phyloP scores from a whole-genome alignment of 1,284 basidiomycete genomes.

The Wallemia hederae region DNA sequence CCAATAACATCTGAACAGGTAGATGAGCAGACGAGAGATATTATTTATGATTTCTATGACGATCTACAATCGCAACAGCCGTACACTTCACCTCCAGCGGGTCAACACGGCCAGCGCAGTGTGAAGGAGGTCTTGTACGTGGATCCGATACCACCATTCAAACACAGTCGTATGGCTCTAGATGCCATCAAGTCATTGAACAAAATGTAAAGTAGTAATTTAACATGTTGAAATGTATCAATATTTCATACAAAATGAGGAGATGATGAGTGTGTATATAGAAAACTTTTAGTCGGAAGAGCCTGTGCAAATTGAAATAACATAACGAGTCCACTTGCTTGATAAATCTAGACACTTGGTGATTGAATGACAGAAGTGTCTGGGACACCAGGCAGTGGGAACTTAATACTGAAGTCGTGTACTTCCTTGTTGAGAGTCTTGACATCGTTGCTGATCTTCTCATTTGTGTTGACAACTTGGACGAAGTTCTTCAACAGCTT shows the following conservation, averaged over 20 bases:
- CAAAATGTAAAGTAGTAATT: neutral
- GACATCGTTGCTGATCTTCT: constrained; percentile 40
- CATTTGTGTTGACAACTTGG: constrained; percentile 39
- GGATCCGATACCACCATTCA: neutral
- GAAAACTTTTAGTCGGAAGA: no score
- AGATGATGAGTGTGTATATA: neutral
- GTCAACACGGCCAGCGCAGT: no score
- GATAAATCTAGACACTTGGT: neutral
- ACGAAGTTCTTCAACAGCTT: constrained; percentile 94
- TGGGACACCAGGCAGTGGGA: constrained; percentile 68
- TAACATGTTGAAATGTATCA: neutral
- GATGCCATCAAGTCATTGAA: neutral
- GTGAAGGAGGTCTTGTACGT: neutral
- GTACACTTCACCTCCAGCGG: no score
- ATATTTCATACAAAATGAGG: no score
- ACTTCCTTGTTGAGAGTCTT: constrained; percentile 44
- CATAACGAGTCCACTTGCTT: neutral
- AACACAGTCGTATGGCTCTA: neutral
- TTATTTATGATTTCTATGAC: neutral
- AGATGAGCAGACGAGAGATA: neutral
- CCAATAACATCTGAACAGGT: neutral
- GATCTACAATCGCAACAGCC: no score
- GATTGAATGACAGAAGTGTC: constrained; percentile 22
- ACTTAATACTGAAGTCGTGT: constrained; percentile 43
- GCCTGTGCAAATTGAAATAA: neutral